phyloP scores from a whole-genome alignment of 139 green algal genomes.

The Chlamydomonas sp. region DNA sequence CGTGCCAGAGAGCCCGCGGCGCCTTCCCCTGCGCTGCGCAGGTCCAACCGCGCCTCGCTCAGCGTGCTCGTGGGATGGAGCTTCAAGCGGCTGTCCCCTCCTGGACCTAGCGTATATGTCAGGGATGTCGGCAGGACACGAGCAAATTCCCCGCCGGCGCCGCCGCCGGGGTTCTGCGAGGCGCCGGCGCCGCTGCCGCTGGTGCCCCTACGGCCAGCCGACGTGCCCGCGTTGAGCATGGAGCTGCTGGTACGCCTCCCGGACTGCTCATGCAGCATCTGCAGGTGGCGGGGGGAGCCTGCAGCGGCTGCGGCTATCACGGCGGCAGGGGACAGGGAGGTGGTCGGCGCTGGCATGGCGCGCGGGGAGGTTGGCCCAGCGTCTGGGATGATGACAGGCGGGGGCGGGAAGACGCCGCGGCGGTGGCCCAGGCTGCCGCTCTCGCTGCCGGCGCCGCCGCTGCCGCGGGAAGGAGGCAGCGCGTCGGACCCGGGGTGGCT shows the following conservation, averaged over 20 bases:
- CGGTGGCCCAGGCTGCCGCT: not conserved
- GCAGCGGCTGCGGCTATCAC: no score
- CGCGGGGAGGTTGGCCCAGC: not conserved
- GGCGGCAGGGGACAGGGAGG: not conserved
- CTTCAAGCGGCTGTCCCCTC: not conserved
- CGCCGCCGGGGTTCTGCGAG: no score
- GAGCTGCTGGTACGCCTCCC: no score
- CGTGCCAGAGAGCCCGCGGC: not conserved
- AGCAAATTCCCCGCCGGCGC: no score
- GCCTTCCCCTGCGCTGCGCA: slow-evolving; percentile 8
- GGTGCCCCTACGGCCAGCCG: no score
- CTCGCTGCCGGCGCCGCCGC: not conserved
- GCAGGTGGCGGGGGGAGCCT: no score
- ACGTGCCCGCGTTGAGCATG: no score
- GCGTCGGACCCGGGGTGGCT: not conserved
- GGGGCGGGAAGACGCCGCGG: not conserved
- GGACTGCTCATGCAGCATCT: no score
- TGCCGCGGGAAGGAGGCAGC: not conserved
- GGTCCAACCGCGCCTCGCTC: slow-evolving; percentile 5
- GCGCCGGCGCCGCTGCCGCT: no score
- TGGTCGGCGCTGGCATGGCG: not conserved
- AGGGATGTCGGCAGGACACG: no score
- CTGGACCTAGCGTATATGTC: no score
- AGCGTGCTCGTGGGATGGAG: not conserved
- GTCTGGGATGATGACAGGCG: not conserved